Evolutionary conservation across 495 filamentous ascomycete genomes (phyloP).

Genomic region (Astrothelium subdiscretum): DNA sequence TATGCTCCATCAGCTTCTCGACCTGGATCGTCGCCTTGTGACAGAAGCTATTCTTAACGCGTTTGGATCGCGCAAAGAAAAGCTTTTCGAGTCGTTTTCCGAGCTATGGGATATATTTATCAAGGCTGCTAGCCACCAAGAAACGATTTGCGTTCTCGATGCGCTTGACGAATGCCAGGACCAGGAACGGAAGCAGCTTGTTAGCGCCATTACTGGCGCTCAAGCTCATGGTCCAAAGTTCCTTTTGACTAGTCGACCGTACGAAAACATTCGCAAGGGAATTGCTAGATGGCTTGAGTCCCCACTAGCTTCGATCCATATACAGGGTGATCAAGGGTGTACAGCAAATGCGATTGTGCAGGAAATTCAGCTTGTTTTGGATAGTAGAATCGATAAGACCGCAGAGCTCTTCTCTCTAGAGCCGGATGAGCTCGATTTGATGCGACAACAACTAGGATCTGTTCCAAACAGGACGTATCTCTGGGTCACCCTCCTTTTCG

Average conservation of each 20-base stretch:
- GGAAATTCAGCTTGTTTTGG: neutral
- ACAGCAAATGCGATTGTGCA: neutral
- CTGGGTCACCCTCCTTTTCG: neutral
- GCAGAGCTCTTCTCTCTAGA: neutral
- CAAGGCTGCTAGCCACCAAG: slow-evolving; percentile 27
- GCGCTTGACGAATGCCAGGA: slow-evolving; percentile 33
- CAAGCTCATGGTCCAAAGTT: neutral
- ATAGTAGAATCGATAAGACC: neutral
- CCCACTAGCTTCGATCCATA: neutral
- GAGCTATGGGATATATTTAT: slow-evolving; percentile 35
- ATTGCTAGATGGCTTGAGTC: neutral
- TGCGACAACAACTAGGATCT: neutral
- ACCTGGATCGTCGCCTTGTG: slow-evolving; percentile 21
- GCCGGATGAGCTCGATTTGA: neutral
- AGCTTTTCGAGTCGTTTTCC: slow-evolving; percentile 23
- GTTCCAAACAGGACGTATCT: neutral
- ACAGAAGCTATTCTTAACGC: slow-evolving; percentile 12
- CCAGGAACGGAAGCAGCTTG: slow-evolving; percentile 10
- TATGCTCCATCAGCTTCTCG: slow-evolving; percentile 41
- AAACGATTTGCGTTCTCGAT: slow-evolving; percentile 40
- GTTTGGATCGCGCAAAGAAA: slow-evolving; percentile 12
- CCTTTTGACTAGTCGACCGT: neutral
- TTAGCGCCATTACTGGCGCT: slow-evolving; percentile 8
- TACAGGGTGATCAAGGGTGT: neutral
- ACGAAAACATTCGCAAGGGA: neutral